Conservation (phyloP, 2,329 filamentous ascomycete species). For the Pezicula neosporulosa region DNA sequence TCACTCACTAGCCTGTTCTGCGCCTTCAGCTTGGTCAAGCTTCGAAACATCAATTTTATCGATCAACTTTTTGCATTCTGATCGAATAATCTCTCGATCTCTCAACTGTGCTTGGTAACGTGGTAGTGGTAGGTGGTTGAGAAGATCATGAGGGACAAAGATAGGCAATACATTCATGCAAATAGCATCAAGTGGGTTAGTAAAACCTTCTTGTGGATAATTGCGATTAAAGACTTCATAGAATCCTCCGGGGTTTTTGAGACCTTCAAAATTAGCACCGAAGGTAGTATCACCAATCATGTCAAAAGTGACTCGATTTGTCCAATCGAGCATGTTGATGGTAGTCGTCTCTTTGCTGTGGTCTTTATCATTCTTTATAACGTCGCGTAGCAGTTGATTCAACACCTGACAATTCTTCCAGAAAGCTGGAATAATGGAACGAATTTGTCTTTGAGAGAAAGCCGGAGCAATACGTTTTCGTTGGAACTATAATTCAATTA, state of each 20-base stretch:
- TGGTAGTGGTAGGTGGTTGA: neutral
- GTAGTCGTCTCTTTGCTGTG: neutral
- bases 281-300: conserved; percentile 2
- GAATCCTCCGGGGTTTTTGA: conserved; percentile 1
- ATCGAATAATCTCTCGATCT: neutral
- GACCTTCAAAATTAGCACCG: conserved; percentile 1
- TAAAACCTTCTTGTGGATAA: conserved; percentile 3
- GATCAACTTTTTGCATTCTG: neutral
- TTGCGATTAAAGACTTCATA: conserved; percentile 2
- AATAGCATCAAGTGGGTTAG: neutral
- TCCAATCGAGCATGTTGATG: conserved; percentile 2
- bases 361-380: neutral
- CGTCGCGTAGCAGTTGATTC: neutral
- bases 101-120: neutral
- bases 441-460: conserved; percentile 1
- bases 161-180: conserved; percentile 1
- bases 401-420: neutral
- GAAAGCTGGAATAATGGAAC: neutral
- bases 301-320: conserved; percentile 2
- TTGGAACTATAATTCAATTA: neutral
- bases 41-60: neutral
- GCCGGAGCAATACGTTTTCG: conserved; percentile 1
- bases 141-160: neutral
- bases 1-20: neutral
- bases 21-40: neutral